These are phyloP conservation scores for Aspergillus udagawae DNA, from an alignment of 2,329 filamentous ascomycete genomes.

Conservation along the genomic window DNA sequence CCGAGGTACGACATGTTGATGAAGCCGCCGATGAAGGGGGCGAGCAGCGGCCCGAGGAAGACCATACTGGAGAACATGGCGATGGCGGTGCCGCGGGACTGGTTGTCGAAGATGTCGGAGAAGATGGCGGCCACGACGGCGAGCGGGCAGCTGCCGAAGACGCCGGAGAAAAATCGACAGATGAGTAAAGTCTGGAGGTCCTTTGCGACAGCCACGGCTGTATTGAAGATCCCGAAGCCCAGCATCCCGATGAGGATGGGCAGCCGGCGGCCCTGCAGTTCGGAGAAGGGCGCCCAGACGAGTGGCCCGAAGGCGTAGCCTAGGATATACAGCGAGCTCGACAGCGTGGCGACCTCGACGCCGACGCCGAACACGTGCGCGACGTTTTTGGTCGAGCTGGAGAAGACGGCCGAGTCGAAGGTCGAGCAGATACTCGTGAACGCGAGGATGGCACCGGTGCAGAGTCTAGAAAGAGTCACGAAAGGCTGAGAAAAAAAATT, in stretches of 20 bases:
- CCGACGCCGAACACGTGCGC: constrained; percentile 45
- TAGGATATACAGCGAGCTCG: constrained; percentile 44
- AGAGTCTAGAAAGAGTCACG: constrained; percentile 29
- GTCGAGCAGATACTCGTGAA: constrained; percentile 35
- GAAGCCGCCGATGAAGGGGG: constrained; percentile 47
- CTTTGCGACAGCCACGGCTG: constrained; percentile 38
- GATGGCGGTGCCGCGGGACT: constrained; percentile 30
- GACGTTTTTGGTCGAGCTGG: constrained; percentile 55
- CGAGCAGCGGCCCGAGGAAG: constrained; percentile 51
- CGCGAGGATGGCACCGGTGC: constrained; percentile 13
- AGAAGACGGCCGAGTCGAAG: constrained; percentile 60
- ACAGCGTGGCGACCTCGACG: constrained; percentile 38
- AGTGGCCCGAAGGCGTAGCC: constrained; percentile 54
- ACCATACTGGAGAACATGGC: constrained; percentile 50
- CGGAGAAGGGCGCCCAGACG: constrained; percentile 58
- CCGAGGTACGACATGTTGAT: constrained; percentile 43
- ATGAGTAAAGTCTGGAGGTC: constrained; percentile 36
- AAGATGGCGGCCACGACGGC: constrained; percentile 40
- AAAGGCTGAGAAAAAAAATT: not conserved
- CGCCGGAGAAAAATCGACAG: constrained; percentile 42
- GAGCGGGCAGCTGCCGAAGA: constrained; percentile 41
- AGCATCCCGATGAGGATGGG: constrained; percentile 42
- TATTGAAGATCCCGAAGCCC: constrained; percentile 41
- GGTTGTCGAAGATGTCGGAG: constrained; percentile 48
- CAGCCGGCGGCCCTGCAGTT: constrained; percentile 55